phyloP scores from a whole-genome alignment of 257 asterid genomes.

The Fraxinus excelsior region DNA sequence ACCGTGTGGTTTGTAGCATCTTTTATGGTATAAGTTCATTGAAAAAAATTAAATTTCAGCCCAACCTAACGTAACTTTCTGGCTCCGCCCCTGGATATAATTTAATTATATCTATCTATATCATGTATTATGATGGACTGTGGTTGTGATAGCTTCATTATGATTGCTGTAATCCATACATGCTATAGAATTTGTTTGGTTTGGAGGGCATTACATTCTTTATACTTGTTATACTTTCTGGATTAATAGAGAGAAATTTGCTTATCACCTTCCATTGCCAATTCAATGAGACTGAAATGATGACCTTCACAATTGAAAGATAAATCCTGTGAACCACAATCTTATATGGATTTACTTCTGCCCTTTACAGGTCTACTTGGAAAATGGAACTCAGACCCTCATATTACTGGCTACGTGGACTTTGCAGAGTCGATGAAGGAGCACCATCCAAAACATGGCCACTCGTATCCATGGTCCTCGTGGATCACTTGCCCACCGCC shows the following conservation, averaged over 20 bases:
- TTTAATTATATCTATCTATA: not conserved
- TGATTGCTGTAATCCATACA: not conserved
- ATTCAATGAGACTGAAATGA: not conserved
- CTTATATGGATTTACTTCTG: constrained; percentile 17
- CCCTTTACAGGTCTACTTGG: constrained; percentile 64
- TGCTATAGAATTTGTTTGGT: constrained; percentile 1
- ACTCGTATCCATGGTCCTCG: constrained; percentile 87
- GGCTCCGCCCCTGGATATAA: no score
- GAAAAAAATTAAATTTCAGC: no score
- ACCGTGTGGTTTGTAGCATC: no score
- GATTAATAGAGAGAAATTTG: not conserved
- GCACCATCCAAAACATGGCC: constrained; percentile 86
- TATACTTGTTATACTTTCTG: not conserved
- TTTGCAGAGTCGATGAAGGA: constrained; percentile 75
- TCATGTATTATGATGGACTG: not conserved
- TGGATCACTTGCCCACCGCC: constrained; percentile 75
- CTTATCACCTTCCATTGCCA: not conserved
- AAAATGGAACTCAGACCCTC: constrained; percentile 94
- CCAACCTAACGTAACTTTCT: no score
- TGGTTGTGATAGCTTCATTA: not conserved
- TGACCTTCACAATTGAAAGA: constrained; percentile 5
- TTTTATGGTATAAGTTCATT: no score
- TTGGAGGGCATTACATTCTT: not conserved
- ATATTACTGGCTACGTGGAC: constrained; percentile 84
- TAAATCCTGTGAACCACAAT: constrained; percentile 8